Evolutionary conservation across 2,329 filamentous ascomycete species (phyloP), one percentile per base, ranked within the genome.

Genomic region (Alternaria brassicae): DNA sequence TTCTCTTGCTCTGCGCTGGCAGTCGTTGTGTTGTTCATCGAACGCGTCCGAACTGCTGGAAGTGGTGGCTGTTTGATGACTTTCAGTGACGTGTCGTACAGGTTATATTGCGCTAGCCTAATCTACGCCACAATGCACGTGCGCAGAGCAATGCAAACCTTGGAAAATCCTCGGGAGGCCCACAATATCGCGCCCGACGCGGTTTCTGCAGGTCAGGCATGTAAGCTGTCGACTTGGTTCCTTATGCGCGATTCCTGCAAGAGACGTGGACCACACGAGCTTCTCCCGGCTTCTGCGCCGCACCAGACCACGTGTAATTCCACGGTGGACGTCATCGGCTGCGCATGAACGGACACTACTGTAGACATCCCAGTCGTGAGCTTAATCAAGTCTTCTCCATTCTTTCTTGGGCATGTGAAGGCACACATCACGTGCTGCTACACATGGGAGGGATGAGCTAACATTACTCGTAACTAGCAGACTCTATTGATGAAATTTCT

Each of bases 11-110:
- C 63, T 71, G 68, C 67, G 67, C 61, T 70, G 67, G 68, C 68
- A 71, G 51, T 60, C 56, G 68, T 70, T 70, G 63, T 67, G 68
- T 66, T 71, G 67, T 71, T 71, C 67, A 64, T 62, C 40, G 58
- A 69, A 62, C 48, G 36, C 59, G 45, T 52, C 55, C 61, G 47
- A 60, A 60, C 60, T 44, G 56, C 56, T 32, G 60, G 48, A 53
- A 60, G 61, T 62, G 60, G 64, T 68, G 66, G 66, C 65, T 62
- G 53, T 57, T 57, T 34, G 57, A 61, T 58, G 63, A 56, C 53
- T 49, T 61, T 57, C 51, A 53, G 66, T 69, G 66, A 70, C 67
- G 66, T 68, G 66, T 69, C 66, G 65, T 63, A 61, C 55, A 55
- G 56, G 47, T 55, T 62, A 40, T 60, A 41, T 45, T 39, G 45